A percentile compares a stretch with the other conserved stretches of the same genome.
Evolutionary conservation across 495 filamentous ascomycete genomes (phyloP).

Genomic region (Lophium mytilinum): DNA sequence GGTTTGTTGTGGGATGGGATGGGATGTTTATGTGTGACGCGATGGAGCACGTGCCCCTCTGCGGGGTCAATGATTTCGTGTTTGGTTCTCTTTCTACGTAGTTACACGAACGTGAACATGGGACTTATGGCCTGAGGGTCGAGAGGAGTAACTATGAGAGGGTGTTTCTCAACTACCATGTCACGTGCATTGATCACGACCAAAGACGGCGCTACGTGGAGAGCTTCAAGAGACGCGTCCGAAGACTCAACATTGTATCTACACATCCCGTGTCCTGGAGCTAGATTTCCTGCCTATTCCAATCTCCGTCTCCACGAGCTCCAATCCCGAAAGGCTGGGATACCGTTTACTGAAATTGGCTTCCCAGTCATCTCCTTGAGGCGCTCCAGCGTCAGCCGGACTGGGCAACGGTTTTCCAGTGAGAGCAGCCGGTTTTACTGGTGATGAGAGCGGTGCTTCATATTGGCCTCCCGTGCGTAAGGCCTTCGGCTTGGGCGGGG

Average conservation of each 20-base stretch:
- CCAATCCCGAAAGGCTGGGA: constrained; percentile 68
- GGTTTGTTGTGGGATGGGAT: neutral
- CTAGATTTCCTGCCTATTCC: neutral
- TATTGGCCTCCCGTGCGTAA: constrained; percentile 40
- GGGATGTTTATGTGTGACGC: neutral
- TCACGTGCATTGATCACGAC: too few species aligned
- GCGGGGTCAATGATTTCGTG: too few species aligned
- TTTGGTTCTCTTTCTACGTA: too few species aligned
- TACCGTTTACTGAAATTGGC: constrained; percentile 72
- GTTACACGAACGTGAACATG: too few species aligned
- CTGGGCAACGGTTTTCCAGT: neutral
- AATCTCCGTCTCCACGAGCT: constrained; percentile 70
- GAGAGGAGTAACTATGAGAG: too few species aligned
- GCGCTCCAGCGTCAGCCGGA: constrained; percentile 5
- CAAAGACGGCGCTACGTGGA: too few species aligned
- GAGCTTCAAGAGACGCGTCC: too few species aligned
- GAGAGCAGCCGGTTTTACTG: constrained; percentile 15
- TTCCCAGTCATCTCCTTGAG: constrained; percentile 53
- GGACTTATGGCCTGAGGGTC: too few species aligned
- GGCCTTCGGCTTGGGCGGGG: constrained; percentile 54
- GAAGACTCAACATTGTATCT: neutral
- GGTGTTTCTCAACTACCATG: too few species aligned
- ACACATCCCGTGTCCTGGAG: neutral
- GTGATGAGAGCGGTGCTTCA: constrained; percentile 23
- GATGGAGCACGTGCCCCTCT: neutral